These are phyloP conservation scores for Aspergillus tamarii DNA, from an alignment of 2,329 filamentous ascomycete genomes.

Conservation along the genomic window DNA sequence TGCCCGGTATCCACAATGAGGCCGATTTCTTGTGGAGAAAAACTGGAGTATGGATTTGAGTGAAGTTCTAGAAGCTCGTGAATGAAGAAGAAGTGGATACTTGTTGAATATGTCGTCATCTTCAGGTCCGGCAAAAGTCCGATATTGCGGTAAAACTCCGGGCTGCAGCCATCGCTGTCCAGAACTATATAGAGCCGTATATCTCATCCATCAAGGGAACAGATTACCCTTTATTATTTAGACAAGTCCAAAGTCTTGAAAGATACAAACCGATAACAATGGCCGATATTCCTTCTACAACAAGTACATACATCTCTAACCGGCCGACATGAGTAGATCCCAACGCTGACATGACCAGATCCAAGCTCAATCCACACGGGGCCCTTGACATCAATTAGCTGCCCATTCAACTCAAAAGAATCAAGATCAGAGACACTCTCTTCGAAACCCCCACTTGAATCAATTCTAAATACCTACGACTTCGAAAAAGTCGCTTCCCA, in stretches of 20 bases:
- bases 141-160: background rate
- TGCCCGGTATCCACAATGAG: background rate
- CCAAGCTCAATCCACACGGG: background rate
- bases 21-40: background rate
- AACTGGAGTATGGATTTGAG: background rate
- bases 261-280: background rate
- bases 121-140: slow-evolving; percentile 4
- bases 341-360: background rate
- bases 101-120: background rate
- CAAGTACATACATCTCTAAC: background rate
- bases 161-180: background rate
- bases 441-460: slow-evolving; percentile 48
- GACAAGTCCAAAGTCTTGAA: slow-evolving; percentile 24
- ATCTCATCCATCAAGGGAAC: background rate
- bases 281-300: slow-evolving; percentile 4
- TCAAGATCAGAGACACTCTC: background rate
- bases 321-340: slow-evolving; percentile 2
- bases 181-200: background rate
- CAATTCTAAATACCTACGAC: slow-evolving; percentile 53
- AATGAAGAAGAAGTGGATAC: background rate
- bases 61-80: background rate
- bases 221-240: slow-evolving; percentile 19
- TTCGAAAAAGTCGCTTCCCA: slow-evolving; percentile 56
- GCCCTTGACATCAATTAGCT: background rate
- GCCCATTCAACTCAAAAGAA: background rate